Evolutionary conservation across 164 flowering plant genomes (phyloP), one percentile per base, ranked within the genome.

Genomic region (Stephania cephalantha): DNA sequence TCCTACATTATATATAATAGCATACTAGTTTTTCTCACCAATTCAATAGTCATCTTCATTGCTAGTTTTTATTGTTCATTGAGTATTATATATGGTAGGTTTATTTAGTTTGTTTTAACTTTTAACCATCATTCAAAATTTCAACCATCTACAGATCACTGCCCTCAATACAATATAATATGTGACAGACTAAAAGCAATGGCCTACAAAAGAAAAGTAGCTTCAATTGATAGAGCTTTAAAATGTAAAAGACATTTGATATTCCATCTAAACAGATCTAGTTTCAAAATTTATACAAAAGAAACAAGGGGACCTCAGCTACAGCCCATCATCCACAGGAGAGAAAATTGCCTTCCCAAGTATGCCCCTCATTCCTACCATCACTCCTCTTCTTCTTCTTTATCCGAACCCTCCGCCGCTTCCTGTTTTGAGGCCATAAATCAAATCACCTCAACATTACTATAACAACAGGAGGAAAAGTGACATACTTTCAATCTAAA

Each of bases 371-470:
- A n/a, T 44, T 15, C 44, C 6, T 73, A 22, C 1, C 66, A 73
- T 52, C 58, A 72, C 66, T 53, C 66, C 7, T 76, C 81, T 69
- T 81, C 84, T 15, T 73, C 81, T 69, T 81, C 84, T 69, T 82
- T 79, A 6, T 74, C 87, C 50, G 81, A 73, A 35, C 67, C 79
- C 11, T n/a, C 71, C 13, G 4, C n/a, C 12, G 75, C 68, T 50
- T 72, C 84, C 85, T 79, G 74, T 13, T 63, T 20, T 18, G 64
- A 22, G 1, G 17, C 7, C 20, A 66, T 4, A 48, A 67, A 22
- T 53, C 10, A 67, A 58, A 31, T 7, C 29, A 50, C 18, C 58
- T 35, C 42, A 35, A 35, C 42, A 35, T 35, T 35, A 35, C 42
- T 35, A 35, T 42, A 35, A 20, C 17, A 12, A 48, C 5, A 46